These are phyloP conservation scores for Orobanche coerulescens DNA, from an alignment of 257 asterid species.

Conservation along the genomic window DNA sequence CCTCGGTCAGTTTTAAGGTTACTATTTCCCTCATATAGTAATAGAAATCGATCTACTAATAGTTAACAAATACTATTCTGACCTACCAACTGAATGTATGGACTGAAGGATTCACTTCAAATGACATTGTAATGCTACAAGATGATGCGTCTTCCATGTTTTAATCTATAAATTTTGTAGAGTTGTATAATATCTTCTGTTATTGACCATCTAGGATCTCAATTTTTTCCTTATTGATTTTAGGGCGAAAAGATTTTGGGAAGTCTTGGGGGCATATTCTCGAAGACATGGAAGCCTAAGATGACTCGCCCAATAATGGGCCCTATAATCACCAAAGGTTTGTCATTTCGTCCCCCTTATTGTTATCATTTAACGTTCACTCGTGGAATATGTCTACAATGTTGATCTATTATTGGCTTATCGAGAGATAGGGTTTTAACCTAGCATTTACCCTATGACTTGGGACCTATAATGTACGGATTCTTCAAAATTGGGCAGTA, in stretches of 20 bases:
- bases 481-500: no score
- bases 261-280: constrained; percentile 88
- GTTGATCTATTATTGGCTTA: constrained; percentile 12
- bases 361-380: constrained; percentile 7
- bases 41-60: not conserved
- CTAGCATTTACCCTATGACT: no score
- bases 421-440: constrained; percentile 9
- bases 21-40: not conserved
- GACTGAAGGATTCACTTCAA: not conserved
- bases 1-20: not conserved
- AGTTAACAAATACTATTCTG: not conserved
- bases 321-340: constrained; percentile 56
- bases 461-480: no score
- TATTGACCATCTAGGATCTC: constrained; percentile 10
- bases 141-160: constrained; percentile 1
- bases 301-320: constrained; percentile 64
- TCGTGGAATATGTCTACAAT: constrained; percentile 12
- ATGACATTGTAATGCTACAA: not conserved
- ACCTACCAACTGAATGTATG: constrained; percentile 1
- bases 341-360: constrained; percentile 8
- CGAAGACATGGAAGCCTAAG: constrained; percentile 93
- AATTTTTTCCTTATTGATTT: constrained; percentile 23
- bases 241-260: constrained; percentile 98
- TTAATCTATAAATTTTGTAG: constrained; percentile 11
- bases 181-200: not conserved